phyloP scores from a whole-genome alignment of 768 basidiomycete genomes.

The Pulveroboletus sp. region DNA sequence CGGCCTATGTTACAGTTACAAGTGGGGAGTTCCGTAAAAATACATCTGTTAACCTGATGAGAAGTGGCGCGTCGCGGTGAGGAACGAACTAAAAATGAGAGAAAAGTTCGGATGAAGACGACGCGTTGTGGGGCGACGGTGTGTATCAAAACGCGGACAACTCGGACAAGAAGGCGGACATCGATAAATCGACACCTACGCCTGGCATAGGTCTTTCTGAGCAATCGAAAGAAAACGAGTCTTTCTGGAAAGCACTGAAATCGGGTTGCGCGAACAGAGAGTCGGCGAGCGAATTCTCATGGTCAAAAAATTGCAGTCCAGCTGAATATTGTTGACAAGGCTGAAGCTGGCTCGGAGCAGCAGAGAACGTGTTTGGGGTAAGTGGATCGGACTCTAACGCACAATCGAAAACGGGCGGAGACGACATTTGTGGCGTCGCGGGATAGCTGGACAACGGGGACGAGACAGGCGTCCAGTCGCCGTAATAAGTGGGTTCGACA shows the following conservation, averaged over 20 bases:
- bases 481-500: constrained; percentile 36
- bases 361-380: constrained; percentile 15
- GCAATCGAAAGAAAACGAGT: constrained; percentile 21
- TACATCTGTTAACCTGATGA: constrained; percentile 18
- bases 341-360: constrained; percentile 9
- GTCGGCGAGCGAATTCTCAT: constrained; percentile 7
- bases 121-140: constrained; percentile 2
- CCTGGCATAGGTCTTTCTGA: constrained; percentile 19
- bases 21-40: constrained; percentile 26
- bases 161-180: constrained; percentile 32
- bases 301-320: constrained; percentile 18
- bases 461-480: constrained; percentile 40
- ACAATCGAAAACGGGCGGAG: constrained; percentile 24
- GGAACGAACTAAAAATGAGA: constrained; percentile 2
- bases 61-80: background rate
- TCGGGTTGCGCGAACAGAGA: constrained; percentile 17
- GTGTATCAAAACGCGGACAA: constrained; percentile 26
- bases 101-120: constrained; percentile 4
- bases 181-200: constrained; percentile 25
- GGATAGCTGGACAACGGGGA: constrained; percentile 44
- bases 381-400: constrained; percentile 20
- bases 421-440: constrained; percentile 37
- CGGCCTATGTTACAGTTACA: constrained; percentile 23
- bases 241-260: constrained; percentile 23
- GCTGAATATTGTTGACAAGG: constrained; percentile 21